Base-by-base conservation (phyloP, 2,329 filamentous ascomycete species). In the Fusarium clavum region DNA sequence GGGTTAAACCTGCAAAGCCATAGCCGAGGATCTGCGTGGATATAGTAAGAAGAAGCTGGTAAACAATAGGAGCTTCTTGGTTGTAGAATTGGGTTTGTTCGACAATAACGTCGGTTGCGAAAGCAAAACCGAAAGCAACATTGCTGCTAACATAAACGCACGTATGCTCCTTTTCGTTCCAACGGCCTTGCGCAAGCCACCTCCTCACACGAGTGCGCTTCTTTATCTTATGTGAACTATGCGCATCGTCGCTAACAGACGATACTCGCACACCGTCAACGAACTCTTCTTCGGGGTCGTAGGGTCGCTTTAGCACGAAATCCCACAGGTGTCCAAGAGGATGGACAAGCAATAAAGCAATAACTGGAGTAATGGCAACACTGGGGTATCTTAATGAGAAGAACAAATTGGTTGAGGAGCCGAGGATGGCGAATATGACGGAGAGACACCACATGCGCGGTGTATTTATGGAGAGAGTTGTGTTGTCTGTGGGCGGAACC, bases 101-200 rank as follows among this genome's bases (percentile, higher is more conserved):
- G 56, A 97, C 92, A 72, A 97, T 96, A 63, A 96, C 91, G 81
- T 96, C 93, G 29, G 93, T 96, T 10, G 93, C 93, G 80, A 96
- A 96, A 27, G 93, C 93, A 80, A 96, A 96, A 3, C 93, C 93
- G 77, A 96, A 96, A 22, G 93, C 94, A 44, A 96, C 92, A 77
- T 96, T 96, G 81, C 92, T 95, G 83, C 91, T 94, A 73, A 96
- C 93, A 74, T 96, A 96, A 54, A 96, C 92, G 77, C 93, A 96
- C 44, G 91, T 92, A 79, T 96, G 93, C 78, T 96, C 93, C 78
- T 96, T 96, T 77, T 94, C 91, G 76, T 96, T 96, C 93, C 93
- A 96, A 38, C 83, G 85, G 5, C 93, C 93, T 79, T 95, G 93
- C 2, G 89, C 90, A 29, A 95, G 83, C 92, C 93, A 96, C 38